These are phyloP conservation scores for Claviceps africana DNA, from an alignment of 2,329 filamentous ascomycete genomes.

Conservation along the genomic window DNA sequence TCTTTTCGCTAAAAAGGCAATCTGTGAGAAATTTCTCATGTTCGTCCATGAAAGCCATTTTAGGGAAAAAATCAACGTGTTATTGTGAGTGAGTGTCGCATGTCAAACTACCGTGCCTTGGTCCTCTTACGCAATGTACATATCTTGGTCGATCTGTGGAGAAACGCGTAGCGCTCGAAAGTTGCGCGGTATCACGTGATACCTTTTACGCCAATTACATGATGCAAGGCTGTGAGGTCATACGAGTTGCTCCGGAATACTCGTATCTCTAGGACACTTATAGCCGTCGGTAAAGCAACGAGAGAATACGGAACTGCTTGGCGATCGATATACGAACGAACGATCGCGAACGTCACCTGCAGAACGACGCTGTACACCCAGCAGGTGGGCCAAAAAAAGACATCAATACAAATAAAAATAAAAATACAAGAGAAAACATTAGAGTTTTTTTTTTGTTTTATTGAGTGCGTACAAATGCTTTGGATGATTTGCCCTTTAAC, in stretches of 20 bases:
- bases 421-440: neutral
- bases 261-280: too few species aligned
- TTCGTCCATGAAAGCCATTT: slow-evolving; percentile 33
- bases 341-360: neutral
- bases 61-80: neutral
- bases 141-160: neutral
- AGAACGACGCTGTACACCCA: neutral
- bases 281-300: neutral
- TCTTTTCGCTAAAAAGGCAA: slow-evolving; percentile 61
- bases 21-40: slow-evolving; percentile 62
- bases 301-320: neutral
- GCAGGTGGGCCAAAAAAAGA: too few species aligned
- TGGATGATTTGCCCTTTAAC: neutral
- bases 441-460: neutral
- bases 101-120: neutral
- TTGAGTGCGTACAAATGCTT: neutral
- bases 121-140: neutral
- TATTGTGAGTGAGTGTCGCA: neutral
- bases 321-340: neutral
- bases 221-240: neutral
- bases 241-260: neutral
- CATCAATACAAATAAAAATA: too few species aligned
- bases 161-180: neutral
- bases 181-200: slow-evolving; percentile 25
- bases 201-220: neutral